Conservation (phyloP, 169 alveolate species). For the Cryptosporidium ubiquitum region DNA sequence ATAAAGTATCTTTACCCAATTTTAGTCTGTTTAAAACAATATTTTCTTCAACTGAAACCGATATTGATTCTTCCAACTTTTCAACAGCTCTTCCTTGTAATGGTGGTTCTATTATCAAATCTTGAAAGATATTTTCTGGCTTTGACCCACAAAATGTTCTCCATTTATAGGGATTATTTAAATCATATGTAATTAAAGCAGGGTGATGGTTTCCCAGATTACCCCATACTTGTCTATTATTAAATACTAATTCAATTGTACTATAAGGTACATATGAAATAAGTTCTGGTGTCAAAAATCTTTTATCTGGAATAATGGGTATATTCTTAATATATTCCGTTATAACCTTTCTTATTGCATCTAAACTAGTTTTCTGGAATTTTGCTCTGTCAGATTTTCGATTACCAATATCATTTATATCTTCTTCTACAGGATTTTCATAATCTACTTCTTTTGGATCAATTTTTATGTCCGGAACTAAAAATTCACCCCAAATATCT, state of each 20-base stretch:
- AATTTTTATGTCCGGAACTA: constrained; percentile 59
- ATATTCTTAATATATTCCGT: constrained; percentile 77
- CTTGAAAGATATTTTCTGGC: constrained; percentile 42
- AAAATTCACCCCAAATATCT: constrained; percentile 72
- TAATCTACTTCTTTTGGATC: constrained; percentile 53
- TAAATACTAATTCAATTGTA: constrained; percentile 85
- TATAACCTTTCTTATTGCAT: constrained; percentile 75
- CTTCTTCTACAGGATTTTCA: constrained; percentile 44
- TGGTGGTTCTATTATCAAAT: constrained; percentile 67
- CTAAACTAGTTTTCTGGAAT: constrained; percentile 73
- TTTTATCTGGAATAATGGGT: constrained; percentile 79
- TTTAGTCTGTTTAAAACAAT: constrained; percentile 35
- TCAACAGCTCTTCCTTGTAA: constrained; percentile 70
- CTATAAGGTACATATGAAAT: constrained; percentile 85
- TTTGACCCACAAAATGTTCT: constrained; percentile 80
- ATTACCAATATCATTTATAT: constrained; percentile 39
- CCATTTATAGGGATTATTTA: constrained; percentile 83
- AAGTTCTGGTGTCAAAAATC: constrained; percentile 77
- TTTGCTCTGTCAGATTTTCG: constrained; percentile 73
- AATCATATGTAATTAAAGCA: constrained; percentile 85
- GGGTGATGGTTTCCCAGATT: constrained; percentile 88
- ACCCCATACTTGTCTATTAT: constrained; percentile 87
- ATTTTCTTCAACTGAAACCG: constrained; percentile 43
- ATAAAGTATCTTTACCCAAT: constrained; percentile 41
- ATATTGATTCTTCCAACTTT: constrained; percentile 47